Base-by-base conservation (phyloP, 352 stramenopile species). In the Phytophthora pluvialis region DNA sequence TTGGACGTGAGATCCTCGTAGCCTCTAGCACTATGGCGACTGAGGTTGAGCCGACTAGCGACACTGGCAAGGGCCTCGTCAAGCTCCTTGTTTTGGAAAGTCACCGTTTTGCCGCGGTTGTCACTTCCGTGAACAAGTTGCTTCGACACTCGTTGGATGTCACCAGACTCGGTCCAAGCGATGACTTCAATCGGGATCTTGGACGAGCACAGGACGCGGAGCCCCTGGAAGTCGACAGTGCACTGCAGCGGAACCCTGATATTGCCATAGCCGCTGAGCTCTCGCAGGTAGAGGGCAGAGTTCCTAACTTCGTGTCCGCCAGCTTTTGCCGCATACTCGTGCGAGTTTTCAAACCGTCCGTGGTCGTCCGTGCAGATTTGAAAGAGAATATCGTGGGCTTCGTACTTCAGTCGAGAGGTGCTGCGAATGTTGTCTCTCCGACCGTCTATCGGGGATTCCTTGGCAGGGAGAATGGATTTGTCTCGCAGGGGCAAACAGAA, bases 351-450 rank as follows among this genome's bases (percentile, higher is more conserved):
- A 54, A 90, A 98, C 3, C 94, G 74, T 15, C 93, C 93, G 60
- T 98, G 87, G 50, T 98, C 91, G 43, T 98, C 93, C 2, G 79
- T 88, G 49, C 80, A 93, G 13, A 98, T 68, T 68, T 97, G 88
- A 67, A 98, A 98, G 4, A 89, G 64, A 16, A 98, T 97, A 36
- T 93, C 90, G 54, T 96, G 86, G 0, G 77, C 84, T 57, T 97
- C 90, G 49, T 89, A 98, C 48, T 89, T 96, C 2, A 87, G 61
- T 5, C 86, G 77, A 12, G 56, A 64, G 0, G 77, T 80, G 0
- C 63, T 49, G 3, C 88, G 85, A 12, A 95, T 76, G 3, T 86
- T 70, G 40, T 92, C 85, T 33, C 81, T 78, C 1, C 91, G 73
- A 2, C 90, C 88, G 47, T 97, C 89, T 21, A 93, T 83, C 0